Evolutionary conservation across 208 protist species (phyloP), one percentile per base, ranked within the genome.

Genomic region (Trypanosoma lewisi): DNA sequence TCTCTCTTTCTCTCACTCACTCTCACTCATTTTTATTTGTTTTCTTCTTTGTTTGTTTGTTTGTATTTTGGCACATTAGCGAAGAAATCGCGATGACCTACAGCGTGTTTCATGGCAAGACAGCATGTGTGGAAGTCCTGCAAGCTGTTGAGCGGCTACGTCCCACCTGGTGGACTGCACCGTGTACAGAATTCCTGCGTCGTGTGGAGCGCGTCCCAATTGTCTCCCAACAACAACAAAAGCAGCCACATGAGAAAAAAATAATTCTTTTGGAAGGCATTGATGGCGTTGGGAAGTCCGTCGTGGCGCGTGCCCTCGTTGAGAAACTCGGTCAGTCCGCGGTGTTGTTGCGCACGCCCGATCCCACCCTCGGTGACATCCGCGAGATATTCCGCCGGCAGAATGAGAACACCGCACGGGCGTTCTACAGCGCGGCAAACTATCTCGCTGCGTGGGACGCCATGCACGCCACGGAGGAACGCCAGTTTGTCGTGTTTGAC

Each of bases 351-450:
- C 57, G 72, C 69, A 92, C 85, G 1, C 85, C 85, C 1, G 63
- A 75, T 14, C 58, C 75, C 2, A 62, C 75, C 70, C 82, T 77
- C 51, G 47, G 47, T 1, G 59, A 41, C 17, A 67, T 89, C n/a
- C 81, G 85, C 1, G 58, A 59, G 4, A 47, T 67, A 12, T 92
- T 81, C 58, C 67, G 80, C 14, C 47, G 57, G 3, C 66, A 78
- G 42, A 61, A 78, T 5, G 80, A 83, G 44, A 54, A 62, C 0
- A 48, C 82, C 6, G 70, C 75, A 8, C 77, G 85, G 2, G 80
- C 78, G 28, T 92, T 92, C 67, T 92, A 92, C 68, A 72, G 58
- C 28, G 85, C 75, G 14, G 75, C 85, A 11, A 92, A 92, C 49
- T 92, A 92, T 51, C 12, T 89, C 1, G 85, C 81, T 0, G 85